phyloP scores from a whole-genome alignment of 306 rosid genomes.

The Vigna trinervia region DNA sequence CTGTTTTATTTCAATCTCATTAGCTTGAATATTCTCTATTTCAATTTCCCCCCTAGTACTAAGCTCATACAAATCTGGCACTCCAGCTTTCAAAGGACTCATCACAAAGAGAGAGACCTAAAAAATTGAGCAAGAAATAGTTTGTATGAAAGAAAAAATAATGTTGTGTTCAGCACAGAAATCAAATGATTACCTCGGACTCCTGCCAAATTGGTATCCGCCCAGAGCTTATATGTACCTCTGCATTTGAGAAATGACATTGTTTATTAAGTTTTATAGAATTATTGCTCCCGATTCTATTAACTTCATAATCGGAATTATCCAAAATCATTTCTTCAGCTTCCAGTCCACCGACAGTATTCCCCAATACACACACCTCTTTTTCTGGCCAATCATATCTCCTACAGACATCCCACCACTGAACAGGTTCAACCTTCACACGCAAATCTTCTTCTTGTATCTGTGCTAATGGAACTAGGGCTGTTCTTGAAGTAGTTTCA shows the following conservation, averaged over 20 bases:
- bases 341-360: constrained; percentile 54
- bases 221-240: constrained; percentile 82
- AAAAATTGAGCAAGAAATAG: constrained; percentile 34
- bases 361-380: constrained; percentile 69
- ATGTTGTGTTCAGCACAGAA: constrained; percentile 36
- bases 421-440: constrained; percentile 91
- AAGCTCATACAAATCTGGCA: constrained; percentile 48
- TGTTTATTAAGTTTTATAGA: constrained; percentile 52
- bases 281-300: constrained; percentile 54
- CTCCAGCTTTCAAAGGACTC: constrained; percentile 57
- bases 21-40: constrained; percentile 71
- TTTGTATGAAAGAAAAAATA: constrained; percentile 40
- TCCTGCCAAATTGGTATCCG: constrained; percentile 93
- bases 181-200: constrained; percentile 66
- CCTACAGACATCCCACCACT: constrained; percentile 97
- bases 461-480: constrained; percentile 63
- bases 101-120: constrained; percentile 81
- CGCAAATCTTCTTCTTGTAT: constrained; percentile 84
- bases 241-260: constrained; percentile 85
- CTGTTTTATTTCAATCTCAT: constrained; percentile 80
- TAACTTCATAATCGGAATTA: constrained; percentile 62
- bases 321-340: constrained; percentile 54
- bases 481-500: constrained; percentile 63
- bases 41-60: constrained; percentile 73
- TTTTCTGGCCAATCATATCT: constrained; percentile 88